Conservation (phyloP, 768 basidiomycete species). For the Naganishia kalamii region DNA sequence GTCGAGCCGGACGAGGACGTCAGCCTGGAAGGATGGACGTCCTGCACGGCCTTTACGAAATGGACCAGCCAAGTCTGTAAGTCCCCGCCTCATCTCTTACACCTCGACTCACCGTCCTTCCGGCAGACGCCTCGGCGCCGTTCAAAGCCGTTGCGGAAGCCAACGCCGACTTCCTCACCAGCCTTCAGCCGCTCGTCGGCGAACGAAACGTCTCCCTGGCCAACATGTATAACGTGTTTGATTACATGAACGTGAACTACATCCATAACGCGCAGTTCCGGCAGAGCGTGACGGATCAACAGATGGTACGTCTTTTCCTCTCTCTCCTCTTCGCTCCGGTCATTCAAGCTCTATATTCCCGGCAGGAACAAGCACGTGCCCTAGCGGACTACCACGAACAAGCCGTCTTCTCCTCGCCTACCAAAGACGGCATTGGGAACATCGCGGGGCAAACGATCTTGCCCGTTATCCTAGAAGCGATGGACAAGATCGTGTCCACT, state of each 20-base stretch:
- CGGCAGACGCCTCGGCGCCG: constrained; percentile 49
- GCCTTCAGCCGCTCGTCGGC: constrained; percentile 27
- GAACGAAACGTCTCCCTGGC: constrained; percentile 26
- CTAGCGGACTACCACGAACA: constrained; percentile 75
- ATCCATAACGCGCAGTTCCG: constrained; percentile 74
- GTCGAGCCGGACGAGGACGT: constrained; percentile 60
- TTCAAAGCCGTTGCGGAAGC: constrained; percentile 23
- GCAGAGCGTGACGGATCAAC: constrained; percentile 45
- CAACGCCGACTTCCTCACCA: constrained; percentile 23
- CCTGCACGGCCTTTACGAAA: constrained; percentile 50
- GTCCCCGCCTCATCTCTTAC: constrained; percentile 61
- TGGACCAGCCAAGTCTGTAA: constrained; percentile 55
- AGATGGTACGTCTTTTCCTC: constrained; percentile 9
- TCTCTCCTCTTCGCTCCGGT: neutral
- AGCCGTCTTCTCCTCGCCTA: constrained; percentile 60
- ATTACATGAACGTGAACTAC: constrained; percentile 67
- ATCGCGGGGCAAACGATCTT: constrained; percentile 76
- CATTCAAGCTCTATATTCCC: neutral
- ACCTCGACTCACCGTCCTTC: constrained; percentile 57
- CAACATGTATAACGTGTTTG: constrained; percentile 52
- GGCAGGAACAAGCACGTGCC: constrained; percentile 62
- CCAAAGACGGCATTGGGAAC: constrained; percentile 64
- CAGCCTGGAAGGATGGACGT: constrained; percentile 62
- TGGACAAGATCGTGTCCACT: constrained; percentile 72
- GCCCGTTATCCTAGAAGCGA: constrained; percentile 62